phyloP scores from a whole-genome alignment of 805 yeast genomes.

The Lipomyces starkeyi region DNA sequence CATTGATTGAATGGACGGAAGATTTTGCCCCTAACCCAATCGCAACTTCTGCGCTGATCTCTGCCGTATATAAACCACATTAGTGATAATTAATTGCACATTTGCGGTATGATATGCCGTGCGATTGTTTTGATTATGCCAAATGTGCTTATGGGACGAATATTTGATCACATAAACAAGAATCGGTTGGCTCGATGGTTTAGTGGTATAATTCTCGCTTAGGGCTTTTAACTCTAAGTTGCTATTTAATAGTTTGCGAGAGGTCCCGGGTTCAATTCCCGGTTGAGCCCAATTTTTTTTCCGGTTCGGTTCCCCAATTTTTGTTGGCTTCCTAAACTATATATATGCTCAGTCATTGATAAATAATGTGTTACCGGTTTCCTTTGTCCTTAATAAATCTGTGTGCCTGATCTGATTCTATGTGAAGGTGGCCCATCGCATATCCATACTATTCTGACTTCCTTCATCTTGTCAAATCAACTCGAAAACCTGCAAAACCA shows the following conservation, averaged over 20 bases:
- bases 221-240: constrained; percentile 44
- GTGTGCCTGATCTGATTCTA: not conserved
- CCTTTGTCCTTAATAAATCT: too few species aligned
- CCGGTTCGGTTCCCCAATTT: not conserved
- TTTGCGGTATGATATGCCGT: not conserved
- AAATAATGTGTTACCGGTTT: too few species aligned
- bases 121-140: not conserved
- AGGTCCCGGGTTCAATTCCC: constrained; percentile 50
- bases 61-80: not conserved
- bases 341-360: not conserved
- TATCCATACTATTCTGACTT: not conserved
- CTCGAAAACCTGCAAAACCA: not conserved
- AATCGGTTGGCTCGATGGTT: constrained; percentile 45
- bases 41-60: not conserved
- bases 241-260: constrained; percentile 41
- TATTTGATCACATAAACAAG: not conserved
- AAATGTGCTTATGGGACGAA: not conserved
- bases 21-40: not conserved
- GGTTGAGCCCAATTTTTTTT: constrained; percentile 46
- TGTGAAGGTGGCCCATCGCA: not conserved
- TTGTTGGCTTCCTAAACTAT: not conserved
- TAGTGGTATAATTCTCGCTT: constrained; percentile 49
- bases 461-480: not conserved
- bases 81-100: not conserved
- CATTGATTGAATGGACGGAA: not conserved